Conservation (phyloP, 2,329 filamentous ascomycete genomes). For the Clonostachys rhizophaga region DNA sequence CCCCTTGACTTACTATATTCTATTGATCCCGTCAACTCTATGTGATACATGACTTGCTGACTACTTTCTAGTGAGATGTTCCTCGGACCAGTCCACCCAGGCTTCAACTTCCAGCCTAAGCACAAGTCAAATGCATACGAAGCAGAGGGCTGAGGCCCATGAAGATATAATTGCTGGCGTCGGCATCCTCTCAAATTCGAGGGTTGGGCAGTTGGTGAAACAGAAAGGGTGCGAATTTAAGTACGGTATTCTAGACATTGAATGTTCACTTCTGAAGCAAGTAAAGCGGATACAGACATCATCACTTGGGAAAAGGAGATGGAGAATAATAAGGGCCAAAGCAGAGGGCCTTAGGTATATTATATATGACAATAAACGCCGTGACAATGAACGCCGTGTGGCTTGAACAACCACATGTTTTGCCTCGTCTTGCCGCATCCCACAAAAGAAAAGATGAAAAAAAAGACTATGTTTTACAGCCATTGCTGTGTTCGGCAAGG, state of each 20-base stretch:
- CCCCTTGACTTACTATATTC: background rate
- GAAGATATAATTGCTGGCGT: background rate
- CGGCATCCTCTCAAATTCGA: background rate
- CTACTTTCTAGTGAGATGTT: constrained; percentile 78
- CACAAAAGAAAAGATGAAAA: constrained; percentile 4
- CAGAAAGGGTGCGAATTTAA: background rate
- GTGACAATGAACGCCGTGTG: background rate
- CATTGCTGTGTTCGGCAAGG: too few relatives aligned
- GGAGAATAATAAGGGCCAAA: too few relatives aligned
- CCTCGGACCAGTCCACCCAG: constrained; percentile 81
- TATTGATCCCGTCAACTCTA: background rate
- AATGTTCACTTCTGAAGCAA: too few relatives aligned
- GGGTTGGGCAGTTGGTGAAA: too few relatives aligned
- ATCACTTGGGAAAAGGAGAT: too few relatives aligned
- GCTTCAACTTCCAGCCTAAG: constrained; percentile 94
- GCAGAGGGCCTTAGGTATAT: too few relatives aligned
- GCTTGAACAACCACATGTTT: background rate
- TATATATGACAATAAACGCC: too few relatives aligned
- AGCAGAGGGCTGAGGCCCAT: constrained; percentile 54
- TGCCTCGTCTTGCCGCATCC: background rate
- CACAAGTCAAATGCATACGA: constrained; percentile 94
- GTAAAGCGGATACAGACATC: too few relatives aligned
- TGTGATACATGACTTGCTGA: background rate
- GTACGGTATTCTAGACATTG: background rate
- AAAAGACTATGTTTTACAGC: too few relatives aligned